A percentile compares a stretch with the other conserved stretches of the same genome.
Conservation (phyloP, 2,329 filamentous ascomycete genomes). For the Alternaria conjuncta region DNA sequence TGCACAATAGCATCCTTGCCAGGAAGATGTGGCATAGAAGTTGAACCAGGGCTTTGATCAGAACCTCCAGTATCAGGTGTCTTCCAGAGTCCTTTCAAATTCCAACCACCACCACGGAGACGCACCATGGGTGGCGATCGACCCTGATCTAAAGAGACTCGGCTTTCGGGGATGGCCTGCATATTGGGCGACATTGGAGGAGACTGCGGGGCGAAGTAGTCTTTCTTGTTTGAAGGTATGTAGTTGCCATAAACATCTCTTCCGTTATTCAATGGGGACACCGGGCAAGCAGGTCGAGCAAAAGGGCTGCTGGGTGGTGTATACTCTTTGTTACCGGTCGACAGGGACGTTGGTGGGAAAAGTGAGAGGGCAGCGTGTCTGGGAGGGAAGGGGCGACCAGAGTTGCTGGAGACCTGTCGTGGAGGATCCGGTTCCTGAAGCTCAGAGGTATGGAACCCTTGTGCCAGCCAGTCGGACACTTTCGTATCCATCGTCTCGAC, state of each 20-base stretch:
- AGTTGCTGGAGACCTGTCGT: not conserved
- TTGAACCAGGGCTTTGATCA: not conserved
- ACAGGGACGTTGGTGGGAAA: constrained; percentile 3
- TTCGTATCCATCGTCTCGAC: not conserved
- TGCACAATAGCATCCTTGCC: not conserved
- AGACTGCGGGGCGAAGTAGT: constrained; percentile 4
- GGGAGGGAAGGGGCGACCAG: not conserved
- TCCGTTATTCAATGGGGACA: constrained; percentile 19
- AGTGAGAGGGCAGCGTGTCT: not conserved
- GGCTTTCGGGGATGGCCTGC: not conserved
- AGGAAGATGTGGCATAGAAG: not conserved
- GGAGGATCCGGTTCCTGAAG: not conserved
- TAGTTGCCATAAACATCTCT: constrained; percentile 21
- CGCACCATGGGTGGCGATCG: not conserved
- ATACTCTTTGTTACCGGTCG: constrained; percentile 12
- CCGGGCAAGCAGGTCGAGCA: not conserved
- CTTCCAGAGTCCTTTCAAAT: constrained; percentile 7
- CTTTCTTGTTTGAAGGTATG: constrained; percentile 15
- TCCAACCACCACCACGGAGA: not conserved
- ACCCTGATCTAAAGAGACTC: not conserved
- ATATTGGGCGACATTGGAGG: not conserved
- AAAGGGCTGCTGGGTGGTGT: not conserved
- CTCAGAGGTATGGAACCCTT: not conserved
- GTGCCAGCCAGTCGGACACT: constrained; percentile 9
- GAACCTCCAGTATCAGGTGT: not conserved